Base-by-base conservation (phyloP, 768 basidiomycete genomes). In the Mycena rosella region DNA sequence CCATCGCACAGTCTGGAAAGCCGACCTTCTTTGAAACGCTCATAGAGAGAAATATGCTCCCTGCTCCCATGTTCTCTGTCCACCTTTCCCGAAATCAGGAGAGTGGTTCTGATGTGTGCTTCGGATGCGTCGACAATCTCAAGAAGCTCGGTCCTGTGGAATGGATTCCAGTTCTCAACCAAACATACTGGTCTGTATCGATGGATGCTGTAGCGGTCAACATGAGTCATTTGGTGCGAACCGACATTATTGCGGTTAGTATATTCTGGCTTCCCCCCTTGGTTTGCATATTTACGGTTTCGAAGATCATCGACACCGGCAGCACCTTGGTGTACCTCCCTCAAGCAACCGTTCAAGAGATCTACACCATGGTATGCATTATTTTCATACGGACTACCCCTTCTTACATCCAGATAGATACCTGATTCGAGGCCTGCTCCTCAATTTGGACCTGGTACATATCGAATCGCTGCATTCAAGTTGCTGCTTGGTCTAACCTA, bases 21-120 rank as follows among this genome's bases (percentile, higher is more conserved):
- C 81, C 84, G 10, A 91, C 91, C 0, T 86, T 91, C 70, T 89
- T 91, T 67, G 91, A 92, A 76, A 90, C 87, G 68, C 74, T 92
- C 42, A 83, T 91, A 20, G 68, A 73, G 17, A 68, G 77, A 68
- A 76, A 77, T 51, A 78, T 78, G 67, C 63, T 91, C 29, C 73
- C 76, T 5, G 76, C 80, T 0, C 84, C 87, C 15, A 71, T 88
- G 5, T 92, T 92, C 74, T 85, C 86, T 17, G 82, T 91, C n/a
- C 84, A 90, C 69, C 73, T 91, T 34, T 78, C 85, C n/a, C 76
- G 87, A 11, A 67, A 69, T 14, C 52, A 79, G 66, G 60, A 73
- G 63, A 51, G 67, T n/a, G 87, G 87, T 5, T 87, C 88, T 24
- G 83, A 89, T 79, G 84, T 87, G 54, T 82, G 77, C 63, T 78